These are phyloP conservation scores for Puccinia triticina DNA, from an alignment of 1,284 basidiomycete species.

Conservation along the genomic window DNA sequence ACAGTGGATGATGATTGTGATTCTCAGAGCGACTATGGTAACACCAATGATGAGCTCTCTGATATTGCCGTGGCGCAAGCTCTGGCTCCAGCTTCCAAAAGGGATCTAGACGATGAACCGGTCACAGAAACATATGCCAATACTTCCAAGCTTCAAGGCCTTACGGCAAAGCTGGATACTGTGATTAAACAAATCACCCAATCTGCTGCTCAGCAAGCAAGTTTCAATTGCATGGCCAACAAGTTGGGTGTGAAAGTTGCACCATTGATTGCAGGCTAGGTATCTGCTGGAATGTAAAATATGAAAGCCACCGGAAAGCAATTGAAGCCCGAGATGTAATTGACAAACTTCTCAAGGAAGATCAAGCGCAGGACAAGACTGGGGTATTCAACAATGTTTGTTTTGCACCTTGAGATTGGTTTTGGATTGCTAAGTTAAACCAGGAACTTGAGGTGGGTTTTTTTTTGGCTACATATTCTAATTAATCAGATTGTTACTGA, in stretches of 20 bases:
- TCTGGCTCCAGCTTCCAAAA: too few relatives aligned
- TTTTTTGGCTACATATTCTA: too few relatives aligned
- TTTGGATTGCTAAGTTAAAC: not conserved
- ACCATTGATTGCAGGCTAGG: conserved; percentile 13
- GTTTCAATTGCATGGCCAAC: not conserved
- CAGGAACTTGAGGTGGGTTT: not conserved
- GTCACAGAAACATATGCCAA: too few relatives aligned
- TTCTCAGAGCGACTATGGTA: too few relatives aligned
- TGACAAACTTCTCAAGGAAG: not conserved
- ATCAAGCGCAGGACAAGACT: too few relatives aligned
- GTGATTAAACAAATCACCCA: not conserved
- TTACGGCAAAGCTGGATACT: not conserved
- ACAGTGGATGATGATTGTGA: too few relatives aligned
- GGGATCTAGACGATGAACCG: too few relatives aligned
- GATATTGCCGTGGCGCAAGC: too few relatives aligned
- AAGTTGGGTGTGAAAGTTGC: not conserved
- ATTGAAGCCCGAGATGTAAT: not conserved
- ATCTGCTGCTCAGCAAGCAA: not conserved
- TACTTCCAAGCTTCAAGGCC: too few relatives aligned
- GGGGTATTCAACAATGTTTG: not conserved
- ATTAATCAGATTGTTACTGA: not conserved
- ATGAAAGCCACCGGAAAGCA: too few relatives aligned
- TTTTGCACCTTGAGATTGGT: not conserved
- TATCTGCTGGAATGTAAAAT: not conserved
- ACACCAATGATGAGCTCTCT: too few relatives aligned